Conservation (phyloP, 2,329 filamentous ascomycete species). For the Rutstroemia sydowiana region DNA sequence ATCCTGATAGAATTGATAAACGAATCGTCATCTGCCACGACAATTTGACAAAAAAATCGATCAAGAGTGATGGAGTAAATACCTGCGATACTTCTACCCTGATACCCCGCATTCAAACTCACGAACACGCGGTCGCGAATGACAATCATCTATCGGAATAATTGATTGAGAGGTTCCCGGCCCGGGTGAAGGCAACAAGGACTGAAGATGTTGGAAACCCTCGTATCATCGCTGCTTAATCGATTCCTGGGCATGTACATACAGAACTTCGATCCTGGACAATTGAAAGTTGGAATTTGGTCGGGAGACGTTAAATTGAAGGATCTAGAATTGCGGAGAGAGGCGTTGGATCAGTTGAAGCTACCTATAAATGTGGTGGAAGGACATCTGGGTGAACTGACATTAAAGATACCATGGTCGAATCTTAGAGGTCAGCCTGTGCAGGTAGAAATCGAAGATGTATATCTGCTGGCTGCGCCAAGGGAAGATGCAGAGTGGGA, state of each 20-base stretch:
- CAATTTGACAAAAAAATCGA: background rate
- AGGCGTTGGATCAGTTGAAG: conserved; percentile 94
- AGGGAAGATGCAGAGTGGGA: conserved; percentile 94
- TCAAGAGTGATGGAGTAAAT: conserved; percentile 17
- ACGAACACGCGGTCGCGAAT: conserved; percentile 16
- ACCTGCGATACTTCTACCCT: background rate
- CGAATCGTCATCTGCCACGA: conserved; percentile 9
- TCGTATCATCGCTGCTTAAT: conserved; percentile 95
- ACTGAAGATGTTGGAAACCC: conserved; percentile 84
- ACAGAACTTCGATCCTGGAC: conserved; percentile 96
- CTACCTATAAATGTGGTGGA: conserved; percentile 95
- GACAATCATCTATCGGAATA: conserved; percentile 13
- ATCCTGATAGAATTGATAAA: background rate
- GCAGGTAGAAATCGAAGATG: conserved; percentile 92
- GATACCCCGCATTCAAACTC: background rate
- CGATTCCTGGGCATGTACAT: conserved; percentile 99
- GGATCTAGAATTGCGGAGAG: conserved; percentile 83
- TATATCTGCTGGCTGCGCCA: conserved; percentile 88
- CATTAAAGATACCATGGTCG: conserved; percentile 92
- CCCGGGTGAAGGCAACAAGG: conserved; percentile 64
- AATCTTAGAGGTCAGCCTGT: conserved; percentile 92
- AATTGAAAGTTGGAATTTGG: conserved; percentile 98
- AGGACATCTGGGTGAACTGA: conserved; percentile 87
- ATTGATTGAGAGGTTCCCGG: conserved; percentile 38
- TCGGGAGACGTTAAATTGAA: conserved; percentile 94